Evolutionary conservation across 106 monocot genomes (phyloP).

Genomic region (Posidonia australis): DNA sequence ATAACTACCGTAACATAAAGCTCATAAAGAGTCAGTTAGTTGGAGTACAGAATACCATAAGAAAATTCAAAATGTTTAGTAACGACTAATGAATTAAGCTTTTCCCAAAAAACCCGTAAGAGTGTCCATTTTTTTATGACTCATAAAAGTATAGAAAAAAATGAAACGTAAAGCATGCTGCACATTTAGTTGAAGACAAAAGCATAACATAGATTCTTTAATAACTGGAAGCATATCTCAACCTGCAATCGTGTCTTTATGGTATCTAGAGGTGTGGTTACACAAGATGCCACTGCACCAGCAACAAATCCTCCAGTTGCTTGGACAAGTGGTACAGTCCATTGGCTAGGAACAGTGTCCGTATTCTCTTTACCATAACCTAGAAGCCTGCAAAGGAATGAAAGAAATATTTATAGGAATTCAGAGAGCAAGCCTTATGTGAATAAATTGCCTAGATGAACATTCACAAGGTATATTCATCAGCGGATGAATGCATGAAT

Average conservation of each 20-base stretch:
- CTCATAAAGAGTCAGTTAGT: background rate
- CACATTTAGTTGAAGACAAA: background rate
- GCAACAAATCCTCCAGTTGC: conserved; percentile 72
- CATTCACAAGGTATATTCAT: too few relatives aligned
- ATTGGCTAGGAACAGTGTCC: conserved; percentile 31
- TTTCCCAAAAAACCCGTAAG: too few relatives aligned
- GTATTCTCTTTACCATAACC: conserved; percentile 31
- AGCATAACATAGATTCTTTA: conserved; percentile 6
- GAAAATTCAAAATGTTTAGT: background rate
- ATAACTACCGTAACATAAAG: background rate
- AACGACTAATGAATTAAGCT: too few relatives aligned
- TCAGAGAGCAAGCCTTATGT: too few relatives aligned
- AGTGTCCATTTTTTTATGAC: too few relatives aligned
- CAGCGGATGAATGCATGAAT: too few relatives aligned
- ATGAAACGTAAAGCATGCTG: background rate
- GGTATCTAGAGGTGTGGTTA: conserved; percentile 88
- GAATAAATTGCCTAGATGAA: too few relatives aligned
- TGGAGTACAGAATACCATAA: too few relatives aligned
- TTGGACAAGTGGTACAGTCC: conserved; percentile 52
- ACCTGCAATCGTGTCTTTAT: conserved; percentile 96
- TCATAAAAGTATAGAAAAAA: too few relatives aligned
- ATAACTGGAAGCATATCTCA: background rate
- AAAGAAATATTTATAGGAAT: too few relatives aligned
- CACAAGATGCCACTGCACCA: conserved; percentile 76
- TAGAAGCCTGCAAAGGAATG: conserved; percentile 31